Conservation (phyloP, 2,329 filamentous ascomycete species). For the Phialophora verrucosa region DNA sequence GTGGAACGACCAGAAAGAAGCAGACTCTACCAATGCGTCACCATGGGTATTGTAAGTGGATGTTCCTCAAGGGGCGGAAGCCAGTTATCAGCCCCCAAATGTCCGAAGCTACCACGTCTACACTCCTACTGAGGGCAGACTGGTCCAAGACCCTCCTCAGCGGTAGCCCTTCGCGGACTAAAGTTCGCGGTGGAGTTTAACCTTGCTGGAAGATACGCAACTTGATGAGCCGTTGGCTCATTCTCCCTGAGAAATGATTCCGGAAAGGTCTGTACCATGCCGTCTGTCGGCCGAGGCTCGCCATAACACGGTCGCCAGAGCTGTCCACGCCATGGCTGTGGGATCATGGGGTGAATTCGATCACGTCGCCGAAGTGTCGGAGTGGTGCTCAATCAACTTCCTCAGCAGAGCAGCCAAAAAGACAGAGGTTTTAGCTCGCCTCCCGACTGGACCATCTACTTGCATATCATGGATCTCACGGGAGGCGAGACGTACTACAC, state of each 20-base stretch:
- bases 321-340: constrained; percentile 43
- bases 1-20: neutral
- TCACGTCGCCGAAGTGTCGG: constrained; percentile 61
- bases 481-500: no score
- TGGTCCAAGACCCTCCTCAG: neutral
- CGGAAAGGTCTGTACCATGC: neutral
- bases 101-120: neutral
- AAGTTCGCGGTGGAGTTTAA: neutral
- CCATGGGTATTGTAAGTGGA: neutral
- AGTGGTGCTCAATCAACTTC: constrained; percentile 61
- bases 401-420: constrained; percentile 44
- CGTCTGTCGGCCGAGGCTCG: neutral
- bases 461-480: no score
- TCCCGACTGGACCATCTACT: no score
- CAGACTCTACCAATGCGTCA: neutral
- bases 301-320: constrained; percentile 48
- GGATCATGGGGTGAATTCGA: constrained; percentile 59
- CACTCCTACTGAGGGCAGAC: neutral
- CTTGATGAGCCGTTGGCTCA: neutral
- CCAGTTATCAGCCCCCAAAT: neutral
- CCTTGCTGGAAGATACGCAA: neutral
- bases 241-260: no score
- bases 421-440: no score
- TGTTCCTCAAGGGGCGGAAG: neutral
- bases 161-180: neutral